Evolutionary conservation across 108 stramenopile genomes (phyloP), one percentile per base, ranked within the genome.

Genomic region (Mayamaea pseudoterrestris): DNA sequence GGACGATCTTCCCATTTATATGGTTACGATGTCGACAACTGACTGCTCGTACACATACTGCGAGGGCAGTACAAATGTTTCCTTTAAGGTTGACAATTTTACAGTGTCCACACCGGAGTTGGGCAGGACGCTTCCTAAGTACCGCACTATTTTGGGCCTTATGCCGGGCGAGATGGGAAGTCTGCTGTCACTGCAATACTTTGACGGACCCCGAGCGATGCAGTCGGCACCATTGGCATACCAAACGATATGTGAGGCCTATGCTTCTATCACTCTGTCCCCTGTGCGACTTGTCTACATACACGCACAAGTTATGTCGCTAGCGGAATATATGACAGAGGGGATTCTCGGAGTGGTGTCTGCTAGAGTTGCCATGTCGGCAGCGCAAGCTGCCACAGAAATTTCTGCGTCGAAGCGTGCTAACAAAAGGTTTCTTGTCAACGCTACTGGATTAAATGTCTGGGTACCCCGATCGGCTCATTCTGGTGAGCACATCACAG

Each of bases 1-100:
- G 35, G 89, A 90, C 44, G 89, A 86, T 39, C 57, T 78, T 14
- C 89, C 89, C 3, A 50, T 90, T 0, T 90, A 76, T 51, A 57
- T 56, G 0, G 35, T 86, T 35, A 81, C 70, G 5, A 78, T 90
- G 71, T 62, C 69, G 4, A 65, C 44, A 18, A 62, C 83, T 12
- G 65, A 53, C 30, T 50, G 76, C 22, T 65, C 60, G 13, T 41
- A 72, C 18, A 43, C 61, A 21, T 60, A 67, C 12, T 41, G 35
- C 2, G 24, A 35, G 3, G 39, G 48, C 25, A 66, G 53, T 29
- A 27, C 39, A 16, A 47, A 55, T 12, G 51, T 69, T 18, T 66
- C 61, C 48, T 44, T 78, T 30, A 60, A 53, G 26, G 58, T 88
- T 20, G 85, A 81, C 25, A 78, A 88, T 44, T 40, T 88, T 36